Percentiles rank a stretch among this genome's conserved stretches.
phyloP scores from a whole-genome alignment of 345 rosid species.

The Arabidopsis arenosa region DNA sequence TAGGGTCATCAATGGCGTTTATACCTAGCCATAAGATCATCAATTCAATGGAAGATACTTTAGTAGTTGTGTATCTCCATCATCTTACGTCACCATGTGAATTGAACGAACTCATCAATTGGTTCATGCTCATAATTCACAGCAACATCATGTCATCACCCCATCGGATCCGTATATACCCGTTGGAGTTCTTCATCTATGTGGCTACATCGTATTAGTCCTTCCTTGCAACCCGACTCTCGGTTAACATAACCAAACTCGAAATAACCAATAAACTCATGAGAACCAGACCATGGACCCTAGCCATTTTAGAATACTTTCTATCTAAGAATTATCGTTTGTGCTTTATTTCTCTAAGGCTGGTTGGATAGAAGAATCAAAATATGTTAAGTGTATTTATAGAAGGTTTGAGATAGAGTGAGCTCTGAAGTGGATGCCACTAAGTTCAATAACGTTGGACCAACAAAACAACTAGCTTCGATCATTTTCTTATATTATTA shows the following conservation, averaged over 20 bases:
- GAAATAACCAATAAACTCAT: background rate
- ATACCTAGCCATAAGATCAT: too few species aligned
- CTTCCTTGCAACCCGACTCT: background rate
- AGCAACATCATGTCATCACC: too few species aligned
- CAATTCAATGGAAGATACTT: too few species aligned
- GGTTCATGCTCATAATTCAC: too few species aligned
- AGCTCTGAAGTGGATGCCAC: conserved; percentile 8
- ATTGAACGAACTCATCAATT: too few species aligned
- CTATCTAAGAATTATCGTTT: background rate
- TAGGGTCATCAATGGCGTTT: too few species aligned
- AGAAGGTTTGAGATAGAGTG: background rate
- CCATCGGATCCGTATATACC: too few species aligned
- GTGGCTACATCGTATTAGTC: background rate
- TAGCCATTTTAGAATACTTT: background rate
- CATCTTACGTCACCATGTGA: too few species aligned
- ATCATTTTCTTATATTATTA: background rate
- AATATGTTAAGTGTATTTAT: conserved; percentile 5
- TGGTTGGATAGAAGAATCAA: background rate
- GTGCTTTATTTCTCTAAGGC: background rate
- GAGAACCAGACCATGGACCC: background rate
- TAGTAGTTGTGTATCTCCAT: too few species aligned
- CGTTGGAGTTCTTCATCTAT: too few species aligned
- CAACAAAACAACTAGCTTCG: background rate
- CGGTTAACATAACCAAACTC: conserved; percentile 1
- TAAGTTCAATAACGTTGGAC: conserved; percentile 1